phyloP scores from a whole-genome alignment of 1,284 basidiomycete species.

The Coniferiporia sulphurascens region DNA sequence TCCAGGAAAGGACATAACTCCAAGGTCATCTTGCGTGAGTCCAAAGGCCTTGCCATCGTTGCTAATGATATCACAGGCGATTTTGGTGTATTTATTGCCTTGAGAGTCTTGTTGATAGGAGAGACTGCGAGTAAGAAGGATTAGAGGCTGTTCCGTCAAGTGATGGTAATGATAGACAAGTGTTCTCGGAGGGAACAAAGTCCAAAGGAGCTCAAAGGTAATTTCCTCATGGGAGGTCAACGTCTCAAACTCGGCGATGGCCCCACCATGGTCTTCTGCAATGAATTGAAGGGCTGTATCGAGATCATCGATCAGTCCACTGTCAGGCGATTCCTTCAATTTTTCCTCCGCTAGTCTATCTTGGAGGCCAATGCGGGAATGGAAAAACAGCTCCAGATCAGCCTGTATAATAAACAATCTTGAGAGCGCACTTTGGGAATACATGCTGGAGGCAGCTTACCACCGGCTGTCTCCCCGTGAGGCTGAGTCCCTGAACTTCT shows the following conservation, averaged over 20 bases:
- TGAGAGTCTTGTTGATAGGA: background rate
- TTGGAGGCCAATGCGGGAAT: no score
- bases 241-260: conserved; percentile 39
- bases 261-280: conserved; percentile 42
- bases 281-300: conserved; percentile 42
- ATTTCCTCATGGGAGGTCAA: conserved; percentile 50
- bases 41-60: no score
- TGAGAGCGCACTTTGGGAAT: no score
- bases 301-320: conserved; percentile 33
- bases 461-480: background rate
- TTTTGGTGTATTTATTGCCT: background rate
- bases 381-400: no score
- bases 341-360: no score
- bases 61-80: no score
- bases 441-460: no score
- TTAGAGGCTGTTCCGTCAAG: conserved; percentile 46
- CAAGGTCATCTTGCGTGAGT: no score
- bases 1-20: no score
- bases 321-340: background rate
- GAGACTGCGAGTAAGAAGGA: conserved; percentile 13
- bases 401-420: no score
- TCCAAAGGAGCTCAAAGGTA: conserved; percentile 48
- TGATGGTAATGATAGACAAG: conserved; percentile 46
- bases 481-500: background rate
- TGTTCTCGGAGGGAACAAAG: conserved; percentile 46